Evolutionary conservation across 495 filamentous ascomycete genomes (phyloP).

Genomic region (Daldinia caldariorum): DNA sequence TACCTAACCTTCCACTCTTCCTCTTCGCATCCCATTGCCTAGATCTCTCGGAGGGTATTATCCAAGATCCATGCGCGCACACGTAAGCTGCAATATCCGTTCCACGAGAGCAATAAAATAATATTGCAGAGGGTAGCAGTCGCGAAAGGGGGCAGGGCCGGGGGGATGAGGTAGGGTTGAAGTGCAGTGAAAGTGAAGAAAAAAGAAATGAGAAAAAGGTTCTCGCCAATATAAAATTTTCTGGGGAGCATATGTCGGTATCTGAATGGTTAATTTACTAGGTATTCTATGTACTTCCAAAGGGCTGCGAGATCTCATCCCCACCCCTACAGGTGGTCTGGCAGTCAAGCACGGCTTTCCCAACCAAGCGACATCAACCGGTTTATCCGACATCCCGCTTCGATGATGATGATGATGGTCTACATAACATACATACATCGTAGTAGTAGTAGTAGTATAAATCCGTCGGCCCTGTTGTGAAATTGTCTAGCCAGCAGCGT

Average conservation of each 20-base stretch:
- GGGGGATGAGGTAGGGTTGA: too few species aligned
- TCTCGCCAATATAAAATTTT: slow-evolving; percentile 35
- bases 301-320: slow-evolving; percentile 20
- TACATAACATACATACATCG: neutral
- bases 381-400: slow-evolving; percentile 40
- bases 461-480: slow-evolving; percentile 29
- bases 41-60: slow-evolving; percentile 28
- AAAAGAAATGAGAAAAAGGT: slow-evolving; percentile 5
- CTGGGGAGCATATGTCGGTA: slow-evolving; percentile 30
- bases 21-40: slow-evolving; percentile 34
- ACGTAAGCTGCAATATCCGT: slow-evolving; percentile 42
- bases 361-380: slow-evolving; percentile 39
- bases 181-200: too few species aligned
- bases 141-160: neutral
- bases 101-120: slow-evolving; percentile 17
- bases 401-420: slow-evolving; percentile 9
- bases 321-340: too few species aligned
- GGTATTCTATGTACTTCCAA: neutral
- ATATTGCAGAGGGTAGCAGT: slow-evolving; percentile 9
- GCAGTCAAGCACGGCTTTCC: neutral
- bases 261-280: slow-evolving; percentile 30
- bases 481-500: slow-evolving; percentile 21
- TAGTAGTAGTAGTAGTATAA: neutral
- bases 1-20: neutral
- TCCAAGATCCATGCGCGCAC: slow-evolving; percentile 39